Base-by-base conservation (phyloP, 2,329 filamentous ascomycete species). In the Xylaria sp. region DNA sequence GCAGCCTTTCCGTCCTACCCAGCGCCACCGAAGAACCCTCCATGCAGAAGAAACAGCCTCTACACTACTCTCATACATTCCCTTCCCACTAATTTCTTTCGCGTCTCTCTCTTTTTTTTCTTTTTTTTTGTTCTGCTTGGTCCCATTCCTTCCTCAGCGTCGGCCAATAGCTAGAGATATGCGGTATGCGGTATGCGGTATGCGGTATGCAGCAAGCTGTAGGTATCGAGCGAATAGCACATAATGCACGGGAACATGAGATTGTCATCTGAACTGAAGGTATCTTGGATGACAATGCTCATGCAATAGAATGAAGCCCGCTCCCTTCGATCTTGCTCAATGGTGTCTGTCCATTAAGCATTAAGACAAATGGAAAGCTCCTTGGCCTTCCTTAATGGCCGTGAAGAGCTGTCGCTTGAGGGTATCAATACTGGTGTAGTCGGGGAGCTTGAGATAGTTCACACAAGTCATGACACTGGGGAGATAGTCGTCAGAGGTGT, bases 391-490 rank as follows among this genome's bases (percentile, higher is more conserved):
- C 74, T 86, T 90, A 72, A 96, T 96, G 30, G 94, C 95, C 65
- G 88, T 88, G 65, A 84, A 86, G 57, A 99, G 80, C 73, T 91
- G 90, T 72, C 88, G 83, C 70, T 83, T 87, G 76, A 99, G 85
- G 55, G 88, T 81, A 1, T 90, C 84, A 63, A 96, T 78, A 67
- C 79, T 86, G 66, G 87, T 93, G 76, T 99, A 99, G 75, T 99
- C 91, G 18, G 94, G 94, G 71, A 99, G 83, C 77, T 99, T 99
- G 69, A 99, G 85, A 73, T 99, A 99, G 75, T 99, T 99, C 76
- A 96, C 94, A 74, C 95, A 99, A 9, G 95, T 99, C 95, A 99
- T 99, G 73, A 99, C 95, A 73, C 92, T 97, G 10, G 95, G 94
- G n/a, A 99, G 83, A 70, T 97, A 99, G 77, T 99, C 94, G 71